Conservation (phyloP, 1,284 basidiomycete genomes). For the Exobasidium cylindrosporum region DNA sequence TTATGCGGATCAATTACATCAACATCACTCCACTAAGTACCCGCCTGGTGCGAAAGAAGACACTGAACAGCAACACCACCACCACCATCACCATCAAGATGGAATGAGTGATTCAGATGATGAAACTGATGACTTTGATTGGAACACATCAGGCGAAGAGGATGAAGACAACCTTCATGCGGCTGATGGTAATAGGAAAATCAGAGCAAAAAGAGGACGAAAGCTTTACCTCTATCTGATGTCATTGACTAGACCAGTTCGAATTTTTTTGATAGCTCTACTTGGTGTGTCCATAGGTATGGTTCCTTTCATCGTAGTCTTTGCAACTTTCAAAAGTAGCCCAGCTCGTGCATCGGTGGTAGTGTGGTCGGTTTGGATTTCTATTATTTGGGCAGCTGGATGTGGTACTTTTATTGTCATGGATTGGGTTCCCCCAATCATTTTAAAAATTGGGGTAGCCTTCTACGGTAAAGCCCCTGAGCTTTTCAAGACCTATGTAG, state of each 20-base stretch:
- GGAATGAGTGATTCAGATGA: conserved; percentile 16
- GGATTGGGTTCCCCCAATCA: conserved; percentile 37
- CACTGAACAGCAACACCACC: no score
- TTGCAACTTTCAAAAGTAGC: conserved; percentile 24
- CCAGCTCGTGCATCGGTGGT: conserved; percentile 33
- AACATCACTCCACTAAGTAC: neutral
- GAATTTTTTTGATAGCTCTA: conserved; percentile 38
- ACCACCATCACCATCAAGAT: neutral
- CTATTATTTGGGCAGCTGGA: conserved; percentile 48
- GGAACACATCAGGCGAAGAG: conserved; percentile 39
- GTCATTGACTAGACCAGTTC: conserved; percentile 44
- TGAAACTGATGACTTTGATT: conserved; percentile 51
- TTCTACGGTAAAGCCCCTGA: conserved; percentile 46
- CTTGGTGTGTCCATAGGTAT: conserved; percentile 42
- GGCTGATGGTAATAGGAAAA: conserved; percentile 21
- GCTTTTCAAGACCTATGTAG: conserved; percentile 37
- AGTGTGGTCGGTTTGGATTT: conserved; percentile 49
- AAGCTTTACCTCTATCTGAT: conserved; percentile 40
- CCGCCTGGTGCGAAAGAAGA: neutral
- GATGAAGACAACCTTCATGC: conserved; percentile 27
- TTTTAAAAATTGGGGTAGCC: conserved; percentile 37
- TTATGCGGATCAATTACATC: neutral
- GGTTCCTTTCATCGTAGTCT: conserved; percentile 48
- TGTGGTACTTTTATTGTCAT: conserved; percentile 47
- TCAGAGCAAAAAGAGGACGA: conserved; percentile 37